phyloP scores from a whole-genome alignment of 2,329 filamentous ascomycete genomes.

The Penicillium sp. region DNA sequence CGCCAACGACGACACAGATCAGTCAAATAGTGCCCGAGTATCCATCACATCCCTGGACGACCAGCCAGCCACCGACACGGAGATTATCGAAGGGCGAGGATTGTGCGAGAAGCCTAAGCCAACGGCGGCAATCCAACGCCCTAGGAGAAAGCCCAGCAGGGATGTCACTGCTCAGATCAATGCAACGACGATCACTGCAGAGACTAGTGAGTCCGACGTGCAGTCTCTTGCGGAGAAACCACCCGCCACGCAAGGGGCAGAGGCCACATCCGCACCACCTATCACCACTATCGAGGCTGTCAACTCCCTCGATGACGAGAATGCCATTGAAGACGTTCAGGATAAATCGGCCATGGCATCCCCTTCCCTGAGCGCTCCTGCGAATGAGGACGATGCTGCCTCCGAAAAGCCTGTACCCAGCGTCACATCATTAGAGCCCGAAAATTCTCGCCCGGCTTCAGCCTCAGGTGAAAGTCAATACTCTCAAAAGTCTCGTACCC shows the following conservation, averaged over 20 bases:
- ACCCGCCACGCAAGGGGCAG: constrained; percentile 32
- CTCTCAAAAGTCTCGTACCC: constrained; percentile 33
- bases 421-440: constrained; percentile 4
- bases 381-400: background rate
- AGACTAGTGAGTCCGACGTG: constrained; percentile 26
- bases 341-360: constrained; percentile 20
- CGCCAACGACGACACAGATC: constrained; percentile 25
- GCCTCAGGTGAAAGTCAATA: constrained; percentile 33
- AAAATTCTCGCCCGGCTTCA: constrained; percentile 30
- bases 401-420: constrained; percentile 4
- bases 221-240: constrained; percentile 23
- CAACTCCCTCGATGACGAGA: constrained; percentile 19
- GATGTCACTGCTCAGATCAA: constrained; percentile 24
- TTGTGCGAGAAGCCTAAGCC: constrained; percentile 34
- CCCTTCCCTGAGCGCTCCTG: constrained; percentile 4
- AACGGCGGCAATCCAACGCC: constrained; percentile 32
- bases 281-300: constrained; percentile 26
- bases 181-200: constrained; percentile 27
- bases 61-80: constrained; percentile 22
- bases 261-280: constrained; percentile 22
- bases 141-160: constrained; percentile 34
- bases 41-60: constrained; percentile 29
- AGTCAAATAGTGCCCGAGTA: constrained; percentile 23
- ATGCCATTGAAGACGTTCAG: constrained; percentile 16
- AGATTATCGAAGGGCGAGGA: constrained; percentile 39